Evolutionary conservation across 2,329 filamentous ascomycete species (phyloP).

Genomic region (Penicillium thymicola): DNA sequence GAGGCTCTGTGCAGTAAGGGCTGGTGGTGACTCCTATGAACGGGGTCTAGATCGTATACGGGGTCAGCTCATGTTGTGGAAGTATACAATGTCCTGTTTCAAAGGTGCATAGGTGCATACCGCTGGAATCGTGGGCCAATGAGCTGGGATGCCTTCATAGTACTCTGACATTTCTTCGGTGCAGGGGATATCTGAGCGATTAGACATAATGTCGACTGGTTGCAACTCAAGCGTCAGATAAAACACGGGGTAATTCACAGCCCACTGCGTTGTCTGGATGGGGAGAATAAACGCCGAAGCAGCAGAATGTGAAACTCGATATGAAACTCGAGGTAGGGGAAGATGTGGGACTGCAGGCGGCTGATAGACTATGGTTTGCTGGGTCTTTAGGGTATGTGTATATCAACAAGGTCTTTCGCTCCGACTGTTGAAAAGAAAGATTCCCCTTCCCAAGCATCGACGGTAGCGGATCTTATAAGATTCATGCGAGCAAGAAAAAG

Average conservation of each 20-base stretch:
- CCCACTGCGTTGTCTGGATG: constrained; percentile 16
- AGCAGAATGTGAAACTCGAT: constrained; percentile 27
- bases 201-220: constrained; percentile 28
- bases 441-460: constrained; percentile 6
- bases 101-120: constrained; percentile 25
- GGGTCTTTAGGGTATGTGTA: constrained; percentile 4
- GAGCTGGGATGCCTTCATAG: constrained; percentile 26
- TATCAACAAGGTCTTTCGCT: constrained; percentile 4
- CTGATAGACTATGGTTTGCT: constrained; percentile 9
- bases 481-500: constrained; percentile 7
- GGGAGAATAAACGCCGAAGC: constrained; percentile 18
- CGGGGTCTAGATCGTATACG: constrained; percentile 14
- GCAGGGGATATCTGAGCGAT: constrained; percentile 18
- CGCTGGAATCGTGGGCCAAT: constrained; percentile 30
- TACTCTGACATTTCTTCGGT: constrained; percentile 30
- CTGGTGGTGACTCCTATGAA: constrained; percentile 27
- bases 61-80: constrained; percentile 10
- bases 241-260: constrained; percentile 12
- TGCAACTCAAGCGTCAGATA: constrained; percentile 27
- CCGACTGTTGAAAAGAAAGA: neutral
- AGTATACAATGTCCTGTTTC: neutral
- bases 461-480: constrained; percentile 18
- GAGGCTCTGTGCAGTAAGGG: constrained; percentile 33
- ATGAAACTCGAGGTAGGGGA: constrained; percentile 15
- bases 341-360: constrained; percentile 9